phyloP scores from a whole-genome alignment of 2,329 filamentous ascomycete genomes.

The Verticillium alfalfae region DNA sequence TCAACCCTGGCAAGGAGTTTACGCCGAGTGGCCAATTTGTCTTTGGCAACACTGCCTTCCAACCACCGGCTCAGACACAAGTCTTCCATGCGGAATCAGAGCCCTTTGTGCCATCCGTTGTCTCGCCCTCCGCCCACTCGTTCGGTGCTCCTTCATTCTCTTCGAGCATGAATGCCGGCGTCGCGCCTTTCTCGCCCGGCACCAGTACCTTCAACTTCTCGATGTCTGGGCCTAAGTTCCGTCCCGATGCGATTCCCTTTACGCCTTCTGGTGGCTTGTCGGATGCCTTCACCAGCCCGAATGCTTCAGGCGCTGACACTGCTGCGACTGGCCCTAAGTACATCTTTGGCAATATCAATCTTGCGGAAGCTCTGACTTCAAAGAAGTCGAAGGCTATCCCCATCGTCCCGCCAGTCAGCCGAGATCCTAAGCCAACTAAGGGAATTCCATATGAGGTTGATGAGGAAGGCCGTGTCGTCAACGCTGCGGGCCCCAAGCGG shows the following conservation, averaged over 20 bases:
- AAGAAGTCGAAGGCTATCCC: constrained; percentile 81
- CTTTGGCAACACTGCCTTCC: constrained; percentile 40
- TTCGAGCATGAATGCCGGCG: constrained; percentile 44
- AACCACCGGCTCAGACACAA: constrained; percentile 44
- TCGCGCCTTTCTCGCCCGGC: constrained; percentile 66
- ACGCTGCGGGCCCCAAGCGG: constrained; percentile 70
- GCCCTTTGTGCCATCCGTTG: constrained; percentile 24
- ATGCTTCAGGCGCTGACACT: constrained; percentile 37
- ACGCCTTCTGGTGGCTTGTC: constrained; percentile 52
- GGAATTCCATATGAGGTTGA: constrained; percentile 37
- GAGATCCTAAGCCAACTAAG: constrained; percentile 22
- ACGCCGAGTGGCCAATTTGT: constrained; percentile 41
- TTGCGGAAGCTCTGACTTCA: constrained; percentile 58
- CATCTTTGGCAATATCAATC: constrained; percentile 63
- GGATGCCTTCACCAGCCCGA: constrained; percentile 39
- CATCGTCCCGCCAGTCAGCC: constrained; percentile 63
- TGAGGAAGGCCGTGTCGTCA: constrained; percentile 51
- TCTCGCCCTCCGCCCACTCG: constrained; percentile 27
- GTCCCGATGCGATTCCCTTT: constrained; percentile 72
- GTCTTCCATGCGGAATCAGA: constrained; percentile 13
- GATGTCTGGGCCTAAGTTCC: constrained; percentile 60
- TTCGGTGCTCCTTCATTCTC: constrained; percentile 33
- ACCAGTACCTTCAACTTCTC: constrained; percentile 65
- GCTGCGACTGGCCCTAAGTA: constrained; percentile 35
- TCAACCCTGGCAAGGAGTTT: constrained; percentile 52